Evolutionary conservation across 78 protist genomes (phyloP).

Genomic region (Pelomyxa schiedti): DNA sequence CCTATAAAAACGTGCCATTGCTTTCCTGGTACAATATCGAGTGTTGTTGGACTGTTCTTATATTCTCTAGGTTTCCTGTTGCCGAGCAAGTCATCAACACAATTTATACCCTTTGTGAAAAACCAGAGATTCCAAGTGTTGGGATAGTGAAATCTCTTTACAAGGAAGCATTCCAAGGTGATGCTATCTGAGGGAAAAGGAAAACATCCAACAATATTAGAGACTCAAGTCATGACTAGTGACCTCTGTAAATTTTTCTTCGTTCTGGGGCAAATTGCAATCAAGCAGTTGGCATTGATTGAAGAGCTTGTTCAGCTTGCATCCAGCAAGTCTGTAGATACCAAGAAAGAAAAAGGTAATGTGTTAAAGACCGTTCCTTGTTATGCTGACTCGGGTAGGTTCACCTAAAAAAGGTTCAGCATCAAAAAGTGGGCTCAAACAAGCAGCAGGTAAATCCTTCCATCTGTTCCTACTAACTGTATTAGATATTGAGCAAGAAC

Average conservation of each 20-base stretch:
- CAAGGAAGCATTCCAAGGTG: neutral
- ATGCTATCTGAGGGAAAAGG: neutral
- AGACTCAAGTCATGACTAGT: neutral
- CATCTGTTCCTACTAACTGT: too few species aligned
- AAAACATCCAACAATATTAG: neutral
- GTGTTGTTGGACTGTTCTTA: too few species aligned
- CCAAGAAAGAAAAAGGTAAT: neutral
- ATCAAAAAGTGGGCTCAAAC: neutral
- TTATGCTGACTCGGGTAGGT: neutral
- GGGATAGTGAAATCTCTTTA: neutral
- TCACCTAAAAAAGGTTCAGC: neutral
- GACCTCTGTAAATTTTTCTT: conserved; percentile 28
- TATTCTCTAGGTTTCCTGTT: conserved; percentile 29
- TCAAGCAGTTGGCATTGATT: conserved; percentile 43
- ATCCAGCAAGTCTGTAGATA: neutral
- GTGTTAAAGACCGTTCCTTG: neutral
- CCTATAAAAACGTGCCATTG: neutral
- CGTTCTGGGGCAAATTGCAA: conserved; percentile 52
- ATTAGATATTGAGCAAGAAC: conserved; percentile 40
- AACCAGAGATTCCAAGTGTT: conserved; percentile 23
- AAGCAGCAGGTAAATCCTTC: conserved; percentile 1
- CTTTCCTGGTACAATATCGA: too few species aligned
- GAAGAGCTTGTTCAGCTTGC: conserved; percentile 31
- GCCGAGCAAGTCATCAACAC: conserved; percentile 50
- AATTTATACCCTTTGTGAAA: conserved; percentile 21